Evolutionary conservation across 768 basidiomycete species (phyloP), one percentile per base, ranked within the genome.

Genomic region (Daedaleopsis nitida): DNA sequence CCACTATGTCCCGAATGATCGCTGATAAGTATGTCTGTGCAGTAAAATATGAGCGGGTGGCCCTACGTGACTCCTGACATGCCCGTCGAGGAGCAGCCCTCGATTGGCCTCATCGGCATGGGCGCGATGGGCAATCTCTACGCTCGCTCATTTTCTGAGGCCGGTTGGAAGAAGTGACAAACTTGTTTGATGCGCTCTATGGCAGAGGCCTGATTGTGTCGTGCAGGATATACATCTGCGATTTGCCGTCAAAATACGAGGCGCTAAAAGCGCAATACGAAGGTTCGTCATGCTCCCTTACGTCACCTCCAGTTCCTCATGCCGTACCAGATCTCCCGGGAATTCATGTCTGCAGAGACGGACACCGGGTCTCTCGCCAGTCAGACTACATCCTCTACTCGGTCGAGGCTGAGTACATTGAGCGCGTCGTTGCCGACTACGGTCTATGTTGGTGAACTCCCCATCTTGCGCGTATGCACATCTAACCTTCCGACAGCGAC

Each of bases 91-190:
- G 72, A 78, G 24, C 92, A 94, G 66, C 92, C 92, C 7, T 81
- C 83, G 0, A 91, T 98, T 42, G 96, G 96, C 1, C 78, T 97
- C 54, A 97, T 97, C 63, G 96, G 96, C 2, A 97, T 98, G 95
- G 96, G 96, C 0, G 92, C 91, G 52, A 98, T 98, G 96, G 96
- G 96, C 2, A 80, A 78, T 69, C 94, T 98, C 94, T 98, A 98
- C 72, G 94, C 94, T 0, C 82, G 80, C 17, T 72, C 78, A n/a
- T 79, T 99, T 24, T 83, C 87, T 12, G 78, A 80, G 7, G 94
- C 88, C 11, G 95, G 96, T 1, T 94, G 93, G 88, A 84, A 87
- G 74, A 90, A 86, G 96, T 80, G 56, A 6, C 51, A 35, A 35
- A 27, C 23, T 55, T 70, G 64, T 23, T n/a, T 38, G 10, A 17